Evolutionary conservation across 371 early-diverging fungal species (phyloP).

Genomic region (Mortierella sp.): DNA sequence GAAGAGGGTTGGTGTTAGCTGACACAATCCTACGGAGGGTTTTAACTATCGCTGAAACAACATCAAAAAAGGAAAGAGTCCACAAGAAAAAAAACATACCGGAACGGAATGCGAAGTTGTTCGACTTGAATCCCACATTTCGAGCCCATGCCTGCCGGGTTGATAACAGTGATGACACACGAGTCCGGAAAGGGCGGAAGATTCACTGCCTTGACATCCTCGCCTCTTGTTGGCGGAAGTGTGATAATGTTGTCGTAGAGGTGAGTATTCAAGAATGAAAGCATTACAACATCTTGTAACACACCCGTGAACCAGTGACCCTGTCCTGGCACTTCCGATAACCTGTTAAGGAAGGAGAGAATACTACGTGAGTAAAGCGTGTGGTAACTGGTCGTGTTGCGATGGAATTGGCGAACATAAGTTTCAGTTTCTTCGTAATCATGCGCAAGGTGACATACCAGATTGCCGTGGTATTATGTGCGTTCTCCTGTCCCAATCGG

Average conservation of each 20-base stretch:
- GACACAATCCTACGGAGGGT: background rate
- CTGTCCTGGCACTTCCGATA: slow-evolving; percentile 69
- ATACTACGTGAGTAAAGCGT: slow-evolving; percentile 34
- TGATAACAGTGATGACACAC: slow-evolving; percentile 73
- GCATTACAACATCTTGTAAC: slow-evolving; percentile 63
- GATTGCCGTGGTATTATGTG: slow-evolving; percentile 54
- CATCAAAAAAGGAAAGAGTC: too few species aligned
- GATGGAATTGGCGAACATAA: background rate
- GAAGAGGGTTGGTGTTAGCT: background rate
- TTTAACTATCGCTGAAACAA: too few species aligned
- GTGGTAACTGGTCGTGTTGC: background rate
- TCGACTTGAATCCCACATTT: slow-evolving; percentile 74
- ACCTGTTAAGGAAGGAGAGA: slow-evolving; percentile 40
- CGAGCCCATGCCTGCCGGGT: slow-evolving; percentile 76
- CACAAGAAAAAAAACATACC: slow-evolving; percentile 50
- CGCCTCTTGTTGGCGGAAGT: background rate
- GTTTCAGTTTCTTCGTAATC: too few species aligned
- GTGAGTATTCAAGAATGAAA: slow-evolving; percentile 61
- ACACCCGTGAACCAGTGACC: slow-evolving; percentile 80
- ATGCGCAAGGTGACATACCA: slow-evolving; percentile 33
- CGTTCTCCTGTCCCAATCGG: slow-evolving; percentile 74
- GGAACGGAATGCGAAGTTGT: slow-evolving; percentile 73
- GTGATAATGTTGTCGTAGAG: slow-evolving; percentile 32
- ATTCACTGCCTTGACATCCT: background rate
- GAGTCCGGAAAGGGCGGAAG: slow-evolving; percentile 58